Evolutionary conservation across 176 grass and related monocot genomes (phyloP).

Genomic region (Oryza brachyantha): DNA sequence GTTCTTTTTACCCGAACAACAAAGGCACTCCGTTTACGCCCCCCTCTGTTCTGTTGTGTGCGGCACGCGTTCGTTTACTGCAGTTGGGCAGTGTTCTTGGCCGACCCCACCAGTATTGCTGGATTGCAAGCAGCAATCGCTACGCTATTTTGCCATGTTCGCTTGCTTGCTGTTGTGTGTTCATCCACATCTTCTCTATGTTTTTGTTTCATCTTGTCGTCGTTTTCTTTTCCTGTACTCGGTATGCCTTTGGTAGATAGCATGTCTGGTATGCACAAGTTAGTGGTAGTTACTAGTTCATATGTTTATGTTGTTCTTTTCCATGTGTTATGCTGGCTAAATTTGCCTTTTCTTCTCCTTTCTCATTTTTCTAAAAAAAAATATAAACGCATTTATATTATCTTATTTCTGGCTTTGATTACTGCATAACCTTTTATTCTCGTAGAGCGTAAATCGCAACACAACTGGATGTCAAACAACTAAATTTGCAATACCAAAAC

Average conservation of each 20-base stretch:
- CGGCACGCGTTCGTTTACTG: too few relatives aligned
- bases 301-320: too few relatives aligned
- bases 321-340: neutral
- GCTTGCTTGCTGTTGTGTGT: neutral
- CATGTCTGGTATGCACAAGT: neutral
- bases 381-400: neutral
- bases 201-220: neutral
- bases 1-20: conserved; percentile 24
- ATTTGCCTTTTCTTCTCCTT: neutral
- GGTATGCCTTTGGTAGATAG: neutral
- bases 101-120: conserved; percentile 6
- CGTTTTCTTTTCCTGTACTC: conserved; percentile 33
- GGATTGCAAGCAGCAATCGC: conserved; percentile 5
- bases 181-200: neutral
- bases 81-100: neutral
- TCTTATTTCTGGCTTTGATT: neutral
- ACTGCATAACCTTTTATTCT: neutral
- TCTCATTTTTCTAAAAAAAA: neutral
- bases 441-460: too few relatives aligned
- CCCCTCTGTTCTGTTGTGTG: neutral
- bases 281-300: too few relatives aligned
- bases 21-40: conserved; percentile 29
- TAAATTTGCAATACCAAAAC: neutral
- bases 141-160: neutral
- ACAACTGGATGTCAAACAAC: too few relatives aligned